phyloP scores from a whole-genome alignment of 2,329 filamentous ascomycete species.

The Lachnellula cervina region DNA sequence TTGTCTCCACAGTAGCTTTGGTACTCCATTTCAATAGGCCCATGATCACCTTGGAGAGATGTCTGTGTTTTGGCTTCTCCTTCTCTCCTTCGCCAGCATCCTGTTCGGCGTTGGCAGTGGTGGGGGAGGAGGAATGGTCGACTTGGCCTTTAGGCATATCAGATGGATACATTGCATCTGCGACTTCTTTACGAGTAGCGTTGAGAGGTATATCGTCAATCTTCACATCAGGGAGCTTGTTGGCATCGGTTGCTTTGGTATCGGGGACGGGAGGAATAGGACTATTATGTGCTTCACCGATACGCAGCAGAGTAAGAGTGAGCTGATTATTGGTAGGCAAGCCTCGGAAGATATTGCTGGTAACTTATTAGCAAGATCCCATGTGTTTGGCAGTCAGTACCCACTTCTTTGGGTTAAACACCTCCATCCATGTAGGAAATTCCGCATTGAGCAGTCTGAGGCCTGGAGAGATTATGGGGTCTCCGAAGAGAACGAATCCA shows the following conservation, averaged over 20 bases:
- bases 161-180: not conserved
- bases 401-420: conserved; percentile 49
- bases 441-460: conserved; percentile 54
- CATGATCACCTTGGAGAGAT: conserved; percentile 45
- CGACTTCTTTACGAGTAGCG: not conserved
- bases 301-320: conserved; percentile 73
- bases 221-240: conserved; percentile 45
- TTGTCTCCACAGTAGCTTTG: not conserved
- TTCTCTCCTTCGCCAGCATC: conserved; percentile 65
- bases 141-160: not conserved
- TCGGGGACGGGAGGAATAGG: conserved; percentile 61
- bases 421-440: conserved; percentile 68
- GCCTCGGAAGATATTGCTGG: conserved; percentile 66
- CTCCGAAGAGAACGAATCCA: conserved; percentile 74
- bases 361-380: conserved; percentile 32
- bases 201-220: conserved; percentile 36
- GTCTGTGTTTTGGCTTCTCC: conserved; percentile 32
- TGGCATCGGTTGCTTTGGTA: conserved; percentile 38
- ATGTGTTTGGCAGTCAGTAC: not conserved
- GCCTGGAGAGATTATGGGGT: conserved; percentile 62
- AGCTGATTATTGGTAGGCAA: conserved; percentile 83
- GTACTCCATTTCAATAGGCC: conserved; percentile 27
- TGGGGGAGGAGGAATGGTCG: conserved; percentile 63
- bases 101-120: conserved; percentile 65
- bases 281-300: conserved; percentile 75